Evolutionary conservation across 345 rosid species (phyloP).

Genomic region (Cardamine chenopodiifolia): DNA sequence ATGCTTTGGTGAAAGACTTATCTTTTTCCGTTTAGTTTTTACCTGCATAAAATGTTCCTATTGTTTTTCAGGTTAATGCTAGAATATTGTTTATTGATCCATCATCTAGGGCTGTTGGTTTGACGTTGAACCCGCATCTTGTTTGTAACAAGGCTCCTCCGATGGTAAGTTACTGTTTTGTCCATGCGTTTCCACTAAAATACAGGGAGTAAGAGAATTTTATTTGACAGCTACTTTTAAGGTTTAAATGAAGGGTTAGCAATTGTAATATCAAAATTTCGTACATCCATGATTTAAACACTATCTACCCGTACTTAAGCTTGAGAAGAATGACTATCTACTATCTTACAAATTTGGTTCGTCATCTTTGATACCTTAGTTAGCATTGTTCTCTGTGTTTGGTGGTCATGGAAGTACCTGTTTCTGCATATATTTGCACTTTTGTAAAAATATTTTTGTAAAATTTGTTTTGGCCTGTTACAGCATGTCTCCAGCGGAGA

Average conservation of each 20-base stretch:
- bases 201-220: neutral
- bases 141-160: constrained; percentile 77
- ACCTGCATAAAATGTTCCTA: constrained; percentile 13
- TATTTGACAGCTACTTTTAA: constrained; percentile 8
- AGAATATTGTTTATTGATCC: constrained; percentile 91
- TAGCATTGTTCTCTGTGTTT: constrained; percentile 21
- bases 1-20: constrained; percentile 7
- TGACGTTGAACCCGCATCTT: constrained; percentile 89
- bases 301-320: neutral
- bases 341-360: constrained; percentile 13
- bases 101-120: constrained; percentile 88
- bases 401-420: constrained; percentile 7
- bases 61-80: constrained; percentile 73
- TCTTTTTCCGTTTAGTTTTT: neutral
- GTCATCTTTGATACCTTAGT: constrained; percentile 11
- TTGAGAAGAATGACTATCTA: constrained; percentile 11
- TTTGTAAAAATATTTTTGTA: neutral
- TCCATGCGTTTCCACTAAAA: constrained; percentile 15
- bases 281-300: neutral
- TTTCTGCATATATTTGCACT: constrained; percentile 5
- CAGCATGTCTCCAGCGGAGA: constrained; percentile 76
- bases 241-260: constrained; percentile 5
- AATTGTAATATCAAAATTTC: constrained; percentile 1
- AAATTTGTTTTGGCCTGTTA: constrained; percentile 40
- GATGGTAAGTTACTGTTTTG: constrained; percentile 53